phyloP scores from a whole-genome alignment of 208 protist species.

The Entamoeba dispar region DNA sequence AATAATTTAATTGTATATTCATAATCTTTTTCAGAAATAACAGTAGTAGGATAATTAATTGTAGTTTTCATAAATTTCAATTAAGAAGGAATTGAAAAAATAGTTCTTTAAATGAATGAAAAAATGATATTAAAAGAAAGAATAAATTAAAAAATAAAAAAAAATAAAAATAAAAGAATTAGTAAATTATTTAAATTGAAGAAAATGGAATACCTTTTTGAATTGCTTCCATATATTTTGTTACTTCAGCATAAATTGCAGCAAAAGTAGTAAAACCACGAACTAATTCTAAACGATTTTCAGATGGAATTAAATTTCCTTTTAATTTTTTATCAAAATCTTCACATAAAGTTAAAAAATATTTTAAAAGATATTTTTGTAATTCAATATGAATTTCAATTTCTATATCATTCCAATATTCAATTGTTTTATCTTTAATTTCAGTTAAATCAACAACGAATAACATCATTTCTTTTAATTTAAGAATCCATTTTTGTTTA shows the following conservation, averaged over 20 bases:
- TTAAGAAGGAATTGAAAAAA: neutral
- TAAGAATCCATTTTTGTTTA: neutral
- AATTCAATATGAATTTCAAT: neutral
- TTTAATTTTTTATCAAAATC: neutral
- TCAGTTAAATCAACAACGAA: neutral
- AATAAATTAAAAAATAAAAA: too few species aligned
- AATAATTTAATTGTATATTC: neutral
- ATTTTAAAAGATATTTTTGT: neutral
- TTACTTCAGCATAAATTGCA: neutral
- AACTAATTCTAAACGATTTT: neutral
- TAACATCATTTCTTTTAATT: neutral
- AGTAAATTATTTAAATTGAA: neutral
- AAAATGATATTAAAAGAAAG: too few species aligned
- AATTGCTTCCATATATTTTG: neutral
- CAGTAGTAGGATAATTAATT: neutral
- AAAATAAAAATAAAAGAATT: too few species aligned
- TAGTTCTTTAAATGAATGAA: too few species aligned
- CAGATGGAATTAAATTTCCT: neutral
- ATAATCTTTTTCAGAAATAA: neutral
- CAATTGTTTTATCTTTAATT: neutral
- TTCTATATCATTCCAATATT: neutral
- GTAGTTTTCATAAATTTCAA: neutral
- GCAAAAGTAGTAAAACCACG: neutral
- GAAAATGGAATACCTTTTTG: neutral
- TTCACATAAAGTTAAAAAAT: neutral